Base-by-base conservation (phyloP, 2,329 filamentous ascomycete genomes). In the Reticulascus tulasneorum region DNA sequence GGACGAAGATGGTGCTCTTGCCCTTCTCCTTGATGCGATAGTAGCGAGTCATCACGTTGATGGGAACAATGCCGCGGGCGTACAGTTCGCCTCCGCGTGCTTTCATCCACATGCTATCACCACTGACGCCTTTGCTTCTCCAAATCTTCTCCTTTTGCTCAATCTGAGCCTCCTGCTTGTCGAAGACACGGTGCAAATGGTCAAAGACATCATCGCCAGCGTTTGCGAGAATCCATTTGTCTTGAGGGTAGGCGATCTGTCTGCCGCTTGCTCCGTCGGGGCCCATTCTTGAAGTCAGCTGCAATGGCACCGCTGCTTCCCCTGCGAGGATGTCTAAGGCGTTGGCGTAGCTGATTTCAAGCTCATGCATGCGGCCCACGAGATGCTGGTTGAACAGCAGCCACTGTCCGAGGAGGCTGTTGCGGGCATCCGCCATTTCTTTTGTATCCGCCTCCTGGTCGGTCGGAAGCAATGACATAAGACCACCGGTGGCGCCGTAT, bases 391-490 rank as follows among this genome's bases (percentile, higher is more conserved):
- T 68, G 47, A 70, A 72, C 17, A 70, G 53, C 7, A 81, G 67
- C 65, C 71, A 71, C 52, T 80, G 76, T 9, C 77, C 77, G 4
- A 81, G 56, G 13, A 80, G 55, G 7, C 67, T 71, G 38, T 67
- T 68, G 45, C 71, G 69, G 13, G 68, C 72, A 15, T 62, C 57
- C 16, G 55, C 48, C 19, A 66, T 55, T 32, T 70, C 58, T 10
- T 58, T 52, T 12, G 48, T 47, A 34, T 59, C 56, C 6, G 57
- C 45, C 6, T 54, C 54, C 4, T 53, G 51, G 12, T 63, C 58
- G 3, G 60, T 59, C 0, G 76, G 77, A 2, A 81, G 62, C 7
- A 79, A 56, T 13, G 69, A 66, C 26, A 80, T 59, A 13, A 81
- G 56, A 3, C 77, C 77, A 12, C 77, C 77, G 23, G 72, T 70